Evolutionary conservation across 495 filamentous ascomycete genomes (phyloP).

Genomic region (Wilcoxina mikolae): DNA sequence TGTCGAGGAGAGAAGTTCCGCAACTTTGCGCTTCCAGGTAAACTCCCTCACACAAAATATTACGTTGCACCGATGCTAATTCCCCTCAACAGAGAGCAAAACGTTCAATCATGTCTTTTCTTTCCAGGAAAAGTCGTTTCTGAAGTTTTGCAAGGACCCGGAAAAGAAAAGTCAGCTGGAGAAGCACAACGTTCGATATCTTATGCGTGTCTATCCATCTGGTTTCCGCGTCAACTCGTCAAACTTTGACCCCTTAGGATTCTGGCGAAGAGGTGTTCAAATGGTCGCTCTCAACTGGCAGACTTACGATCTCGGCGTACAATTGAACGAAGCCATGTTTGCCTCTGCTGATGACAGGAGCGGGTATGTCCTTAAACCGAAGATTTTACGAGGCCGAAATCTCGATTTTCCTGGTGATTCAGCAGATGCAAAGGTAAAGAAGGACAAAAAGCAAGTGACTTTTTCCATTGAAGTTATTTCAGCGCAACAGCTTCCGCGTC

Average conservation of each 20-base stretch:
- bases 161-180: conserved; percentile 61
- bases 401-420: conserved; percentile 33
- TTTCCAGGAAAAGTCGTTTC: conserved; percentile 72
- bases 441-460: conserved; percentile 58
- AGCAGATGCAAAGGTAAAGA: conserved; percentile 36
- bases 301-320: conserved; percentile 86
- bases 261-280: conserved; percentile 89
- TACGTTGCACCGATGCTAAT: conserved; percentile 31
- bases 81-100: conserved; percentile 56
- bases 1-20: conserved; percentile 69
- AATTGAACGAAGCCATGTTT: conserved; percentile 97
- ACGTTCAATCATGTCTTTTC: conserved; percentile 87
- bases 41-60: not conserved
- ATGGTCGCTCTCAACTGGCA: conserved; percentile 98
- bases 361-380: conserved; percentile 87
- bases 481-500: conserved; percentile 82
- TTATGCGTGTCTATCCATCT: conserved; percentile 89
- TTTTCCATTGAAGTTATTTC: conserved; percentile 84
- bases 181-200: conserved; percentile 74
- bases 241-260: conserved; percentile 83
- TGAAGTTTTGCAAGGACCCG: conserved; percentile 53
- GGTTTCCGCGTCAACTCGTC: conserved; percentile 62
- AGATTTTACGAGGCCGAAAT: conserved; percentile 47
- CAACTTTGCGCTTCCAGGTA: conserved; percentile 28
- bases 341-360: conserved; percentile 73